Evolutionary conservation across 257 asterid species (phyloP).

Genomic region (Petunia axillaris): DNA sequence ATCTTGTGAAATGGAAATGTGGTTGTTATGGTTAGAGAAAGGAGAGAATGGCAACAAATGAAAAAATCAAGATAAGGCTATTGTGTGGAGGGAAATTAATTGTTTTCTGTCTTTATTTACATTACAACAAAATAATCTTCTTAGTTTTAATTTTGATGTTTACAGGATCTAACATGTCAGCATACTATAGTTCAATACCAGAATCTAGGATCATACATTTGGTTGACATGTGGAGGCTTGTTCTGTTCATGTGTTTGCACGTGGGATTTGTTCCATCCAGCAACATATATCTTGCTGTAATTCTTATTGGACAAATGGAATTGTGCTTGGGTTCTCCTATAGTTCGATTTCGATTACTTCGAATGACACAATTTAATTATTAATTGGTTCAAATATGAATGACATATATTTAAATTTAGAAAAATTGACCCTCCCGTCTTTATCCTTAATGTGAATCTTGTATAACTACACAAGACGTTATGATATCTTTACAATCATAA

Average conservation of each 20-base stretch:
- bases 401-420: no score
- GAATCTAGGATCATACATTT: conserved; percentile 3
- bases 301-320: no score
- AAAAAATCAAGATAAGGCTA: conserved; percentile 63
- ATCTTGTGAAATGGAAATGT: conserved; percentile 33
- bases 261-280: background rate
- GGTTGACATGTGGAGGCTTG: conserved; percentile 32
- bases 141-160: conserved; percentile 28
- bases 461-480: no score
- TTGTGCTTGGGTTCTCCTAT: no score
- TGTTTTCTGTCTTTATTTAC: conserved; percentile 18
- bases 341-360: no score
- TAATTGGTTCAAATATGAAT: no score
- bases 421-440: no score
- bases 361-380: no score
- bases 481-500: no score
- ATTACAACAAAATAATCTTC: conserved; percentile 31
- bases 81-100: conserved; percentile 73
- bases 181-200: background rate
- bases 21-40: conserved; percentile 39
- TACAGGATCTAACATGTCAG: conserved; percentile 37
- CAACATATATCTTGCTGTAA: no score
- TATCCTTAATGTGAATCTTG: no score
- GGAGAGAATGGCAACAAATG: conserved; percentile 31
- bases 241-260: conserved; percentile 10